Evolutionary conservation across 148 eudicot species (phyloP).

Genomic region (Agrostemma githago): DNA sequence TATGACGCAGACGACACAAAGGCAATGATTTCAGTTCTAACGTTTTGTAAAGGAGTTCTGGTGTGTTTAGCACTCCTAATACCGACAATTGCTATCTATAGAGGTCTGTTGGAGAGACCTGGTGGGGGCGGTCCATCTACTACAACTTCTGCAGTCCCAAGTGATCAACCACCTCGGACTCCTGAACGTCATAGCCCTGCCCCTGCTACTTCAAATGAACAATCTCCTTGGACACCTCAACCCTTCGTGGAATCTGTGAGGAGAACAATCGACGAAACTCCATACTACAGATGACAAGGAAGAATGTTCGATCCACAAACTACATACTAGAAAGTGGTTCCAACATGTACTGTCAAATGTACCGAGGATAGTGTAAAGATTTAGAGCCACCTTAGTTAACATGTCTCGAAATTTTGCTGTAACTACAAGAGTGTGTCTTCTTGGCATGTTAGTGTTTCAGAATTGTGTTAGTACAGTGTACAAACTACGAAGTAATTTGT

Average conservation of each 20-base stretch:
- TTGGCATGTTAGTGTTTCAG: not conserved
- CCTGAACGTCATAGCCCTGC: conserved; percentile 39
- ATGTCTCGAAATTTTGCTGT: not conserved
- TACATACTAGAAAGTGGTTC: conserved; percentile 40
- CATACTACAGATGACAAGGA: conserved; percentile 61
- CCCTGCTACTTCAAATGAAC: conserved; percentile 28
- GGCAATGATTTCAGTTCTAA: conserved; percentile 3
- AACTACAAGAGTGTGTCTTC: not conserved
- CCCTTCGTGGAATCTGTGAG: conserved; percentile 78
- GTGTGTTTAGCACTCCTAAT: conserved; percentile 28
- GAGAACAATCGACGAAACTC: conserved; percentile 85
- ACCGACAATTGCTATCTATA: conserved; percentile 26
- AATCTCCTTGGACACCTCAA: conserved; percentile 72
- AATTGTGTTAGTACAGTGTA: not conserved
- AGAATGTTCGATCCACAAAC: conserved; percentile 62
- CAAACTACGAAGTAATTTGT: not conserved
- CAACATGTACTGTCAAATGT: not conserved
- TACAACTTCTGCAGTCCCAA: conserved; percentile 23
- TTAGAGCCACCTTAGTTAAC: not conserved
- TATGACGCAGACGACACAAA: conserved; percentile 35
- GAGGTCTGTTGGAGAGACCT: conserved; percentile 33
- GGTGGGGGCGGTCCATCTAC: conserved; percentile 16
- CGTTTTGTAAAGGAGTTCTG: conserved; percentile 26
- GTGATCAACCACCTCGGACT: conserved; percentile 34
- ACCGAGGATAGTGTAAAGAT: conserved; percentile 6